phyloP scores from a whole-genome alignment of 768 basidiomycete species.

The Boletellus emodensis region DNA sequence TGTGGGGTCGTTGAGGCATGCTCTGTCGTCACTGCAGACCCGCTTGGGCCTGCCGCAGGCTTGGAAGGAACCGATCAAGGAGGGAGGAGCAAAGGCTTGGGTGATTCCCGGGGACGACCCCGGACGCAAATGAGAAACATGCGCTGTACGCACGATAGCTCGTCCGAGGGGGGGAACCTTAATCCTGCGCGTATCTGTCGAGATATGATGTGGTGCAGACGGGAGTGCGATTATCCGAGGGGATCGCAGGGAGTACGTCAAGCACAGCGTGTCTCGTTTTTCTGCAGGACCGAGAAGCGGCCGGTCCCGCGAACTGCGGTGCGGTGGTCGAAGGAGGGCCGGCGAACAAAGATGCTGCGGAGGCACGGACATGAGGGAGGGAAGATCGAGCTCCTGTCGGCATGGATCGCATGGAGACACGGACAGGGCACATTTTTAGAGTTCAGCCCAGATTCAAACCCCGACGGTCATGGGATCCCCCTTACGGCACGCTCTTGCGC shows the following conservation, averaged over 20 bases:
- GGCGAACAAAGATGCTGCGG: background rate
- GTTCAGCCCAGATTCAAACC: slow-evolving; percentile 28
- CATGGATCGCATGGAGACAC: no score
- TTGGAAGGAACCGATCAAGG: background rate
- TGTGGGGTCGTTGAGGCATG: no score
- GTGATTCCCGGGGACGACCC: background rate
- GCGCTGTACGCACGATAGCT: slow-evolving; percentile 4
- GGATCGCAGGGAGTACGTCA: slow-evolving; percentile 21
- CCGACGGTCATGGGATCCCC: slow-evolving; percentile 17
- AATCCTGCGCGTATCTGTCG: slow-evolving; percentile 15
- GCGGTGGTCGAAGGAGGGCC: slow-evolving; percentile 4
- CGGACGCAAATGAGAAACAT: slow-evolving; percentile 8
- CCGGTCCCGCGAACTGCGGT: slow-evolving; percentile 21
- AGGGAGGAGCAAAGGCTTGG: no score
- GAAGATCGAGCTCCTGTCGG: background rate
- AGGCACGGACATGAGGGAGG: slow-evolving; percentile 9
- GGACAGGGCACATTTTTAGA: slow-evolving; percentile 6
- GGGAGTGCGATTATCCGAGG: slow-evolving; percentile 19
- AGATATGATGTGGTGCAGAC: slow-evolving; percentile 8
- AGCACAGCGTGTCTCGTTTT: slow-evolving; percentile 10
- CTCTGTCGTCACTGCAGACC: no score
- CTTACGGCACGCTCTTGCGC: slow-evolving; percentile 22
- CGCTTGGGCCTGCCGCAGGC: background rate
- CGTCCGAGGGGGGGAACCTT: slow-evolving; percentile 6
- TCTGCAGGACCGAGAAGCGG: slow-evolving; percentile 9